Base-by-base conservation (phyloP, 495 filamentous ascomycete species). In the Penicillium lividum region DNA sequence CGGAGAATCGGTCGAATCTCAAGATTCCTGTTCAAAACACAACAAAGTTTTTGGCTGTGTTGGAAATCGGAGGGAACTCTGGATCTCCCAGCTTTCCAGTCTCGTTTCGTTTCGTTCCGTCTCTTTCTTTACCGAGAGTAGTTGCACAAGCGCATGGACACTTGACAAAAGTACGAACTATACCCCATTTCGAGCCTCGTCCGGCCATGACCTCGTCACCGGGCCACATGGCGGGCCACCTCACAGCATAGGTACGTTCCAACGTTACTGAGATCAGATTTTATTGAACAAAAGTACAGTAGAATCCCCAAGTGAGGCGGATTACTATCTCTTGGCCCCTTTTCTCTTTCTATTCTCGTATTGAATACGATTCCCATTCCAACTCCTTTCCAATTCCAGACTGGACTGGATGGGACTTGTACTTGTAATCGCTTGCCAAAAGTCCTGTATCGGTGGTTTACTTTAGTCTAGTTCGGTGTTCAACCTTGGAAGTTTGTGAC, bases 121-220 rank as follows among this genome's bases (percentile, higher is more conserved):
- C 22, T 22, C 22, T 2, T 22, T 2, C 22, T 22, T 22, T 22
- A 22, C 22, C 22, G 22, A 22, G 22, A 22, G 22, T 22, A 22
- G 22, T 22, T 22, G 22, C 33, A 30, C 16, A 18, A 33, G 30
- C n/a, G 38, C 50, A 56, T 46, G 29, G 47, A 47, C 6, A 36
- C 22, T 31, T 16, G 31, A 27, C 58, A 56, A 61, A 61, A 61
- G 58, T 61, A 61, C 58, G 53, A 52, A 61, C 48, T 62, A 57
- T 62, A 16, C 59, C 59, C 54, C 33, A 22, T 48, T 57, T 40
- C 10, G 18, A 48, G 13, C 22, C 25, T 36, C 4, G 46, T 46
- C 53, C 46, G 46, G 45, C 47, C 28, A 10, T 22, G 13, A 40
- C 8, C 27, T 44, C 36, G 38, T 54, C 52, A 54, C 25, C 13